Evolutionary conservation across 2,329 filamentous ascomycete genomes (phyloP).

Genomic region (Phyllachora maydis): DNA sequence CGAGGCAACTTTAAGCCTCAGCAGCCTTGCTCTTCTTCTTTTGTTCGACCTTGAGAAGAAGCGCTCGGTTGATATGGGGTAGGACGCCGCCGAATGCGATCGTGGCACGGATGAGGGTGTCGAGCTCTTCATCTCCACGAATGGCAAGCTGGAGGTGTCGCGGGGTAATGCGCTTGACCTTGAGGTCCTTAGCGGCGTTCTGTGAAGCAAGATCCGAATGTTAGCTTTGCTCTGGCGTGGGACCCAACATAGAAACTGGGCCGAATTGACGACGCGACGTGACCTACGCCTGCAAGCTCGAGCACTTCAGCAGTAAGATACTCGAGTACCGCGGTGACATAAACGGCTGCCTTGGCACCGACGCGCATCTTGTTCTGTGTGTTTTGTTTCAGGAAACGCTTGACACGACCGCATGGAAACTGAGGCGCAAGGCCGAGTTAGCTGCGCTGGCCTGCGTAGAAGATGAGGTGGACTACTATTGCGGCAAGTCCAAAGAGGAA

Average conservation of each 20-base stretch:
- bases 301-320: constrained; percentile 96
- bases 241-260: too few species aligned
- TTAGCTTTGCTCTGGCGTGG: too few species aligned
- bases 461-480: too few species aligned
- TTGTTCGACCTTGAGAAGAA: constrained; percentile 35
- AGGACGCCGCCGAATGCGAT: constrained; percentile 97
- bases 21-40: constrained; percentile 17
- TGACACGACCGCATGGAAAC: constrained; percentile 99
- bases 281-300: constrained; percentile 77
- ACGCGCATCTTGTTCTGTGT: constrained; percentile 99
- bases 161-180: constrained; percentile 98
- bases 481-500: too few species aligned
- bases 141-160: constrained; percentile 96
- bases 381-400: constrained; percentile 98
- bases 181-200: constrained; percentile 98
- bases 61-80: constrained; percentile 93
- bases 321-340: constrained; percentile 93
- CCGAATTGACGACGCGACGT: too few species aligned
- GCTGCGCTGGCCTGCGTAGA: too few species aligned
- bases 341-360: constrained; percentile 93
- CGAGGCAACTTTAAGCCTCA: constrained; percentile 14
- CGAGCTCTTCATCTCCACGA: constrained; percentile 92
- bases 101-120: constrained; percentile 90
- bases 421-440: constrained; percentile 20
- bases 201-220: constrained; percentile 15